Evolutionary conservation across 352 stramenopile genomes (phyloP), one percentile per base, ranked within the genome.

Genomic region (Pythium rishiriense): DNA sequence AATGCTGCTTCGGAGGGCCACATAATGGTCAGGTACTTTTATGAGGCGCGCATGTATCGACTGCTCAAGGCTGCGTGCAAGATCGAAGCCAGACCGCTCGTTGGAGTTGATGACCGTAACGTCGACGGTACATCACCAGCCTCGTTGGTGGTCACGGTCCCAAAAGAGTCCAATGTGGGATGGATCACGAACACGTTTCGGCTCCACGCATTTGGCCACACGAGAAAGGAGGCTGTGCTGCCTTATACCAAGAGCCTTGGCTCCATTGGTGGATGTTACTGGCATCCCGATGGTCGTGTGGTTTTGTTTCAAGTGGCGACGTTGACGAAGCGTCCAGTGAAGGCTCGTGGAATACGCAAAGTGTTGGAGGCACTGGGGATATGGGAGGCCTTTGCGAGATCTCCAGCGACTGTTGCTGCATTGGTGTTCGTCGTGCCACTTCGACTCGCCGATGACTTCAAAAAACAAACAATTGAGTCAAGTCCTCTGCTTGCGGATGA

Each of bases 381-480:
- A 4, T 54, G 47, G 47, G 47, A 54, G 0, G 11, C 25, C 3
- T 25, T 22, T 9, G 4, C 37, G 28, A 8, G 4, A 5, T 54
- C 47, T 12, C 26, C 47, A 8, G 14, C 24, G 0, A 41, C 47
- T 4, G 28, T 19, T 8, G 47, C 14, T 12, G 25, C 47, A 15
- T 15, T 54, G 26, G 47, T 54, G 47, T 54, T 54, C 41, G 47
- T 54, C 26, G 26, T 41, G 47, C 47, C 47, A 8, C 8, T 37
- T 22, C 35, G 46, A 25, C 19, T 15, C 21, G 12, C 24, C 9
- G 17, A 7, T 21, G 22, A 11, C 5, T 48, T 48, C n/a, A 11
- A 33, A 29, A 21, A 17, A 10, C 45, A 31, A 21, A 4, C 21
- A 14, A 48, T 48, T 48, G 4, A 4, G 5, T 43, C 37, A 15